Evolutionary conservation across 2,329 filamentous ascomycete genomes (phyloP), one percentile per base, ranked within the genome.

Genomic region (Calonectria ilicicola): DNA sequence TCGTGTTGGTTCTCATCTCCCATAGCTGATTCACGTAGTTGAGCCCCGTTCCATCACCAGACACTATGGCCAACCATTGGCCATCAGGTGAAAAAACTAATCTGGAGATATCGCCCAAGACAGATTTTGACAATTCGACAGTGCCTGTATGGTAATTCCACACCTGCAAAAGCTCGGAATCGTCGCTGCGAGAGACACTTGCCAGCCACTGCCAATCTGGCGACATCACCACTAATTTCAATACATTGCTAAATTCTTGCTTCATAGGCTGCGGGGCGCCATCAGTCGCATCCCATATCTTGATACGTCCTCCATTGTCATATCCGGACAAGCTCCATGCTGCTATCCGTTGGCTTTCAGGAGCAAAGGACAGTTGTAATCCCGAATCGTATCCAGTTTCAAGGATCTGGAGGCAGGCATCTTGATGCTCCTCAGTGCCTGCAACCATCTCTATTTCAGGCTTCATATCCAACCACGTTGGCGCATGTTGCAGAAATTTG

Each of bases 101-200:
- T 3, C 5, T 4, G 5, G 0, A 5, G 17, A 56, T 32, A 1
- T 21, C 15, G 1, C 2, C 4, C 3, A 8, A 21, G 27, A 17
- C 8, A n/a, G 49, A 14, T 21, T 14, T 56, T 15, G 49, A 5
- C 27, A 2, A 35, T 35, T 35, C 32, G 49, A 56, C 49, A 21
- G n/a, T 35, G 14, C 35, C 3, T 21, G 27, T n/a, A 19, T 35
- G 27, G 19, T 10, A 35, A 35, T 56, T 27, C 29, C 27, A 35
- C 15, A 56, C 49, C 19, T 21, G 27, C 19, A 35, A n/a, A 35
- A 21, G 2, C 7, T 7, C 29, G 21, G 2, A 19, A 8, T 32
- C 23, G 1, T 27, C 6, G 6, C 29, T 29, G 6, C 5, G 23
- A 9, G 12, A 56, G 10, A 21, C 9, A 12, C 27, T 56, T 17